Evolutionary conservation across 106 monocot species (phyloP).

Genomic region (Dendrobium huoshanense): DNA sequence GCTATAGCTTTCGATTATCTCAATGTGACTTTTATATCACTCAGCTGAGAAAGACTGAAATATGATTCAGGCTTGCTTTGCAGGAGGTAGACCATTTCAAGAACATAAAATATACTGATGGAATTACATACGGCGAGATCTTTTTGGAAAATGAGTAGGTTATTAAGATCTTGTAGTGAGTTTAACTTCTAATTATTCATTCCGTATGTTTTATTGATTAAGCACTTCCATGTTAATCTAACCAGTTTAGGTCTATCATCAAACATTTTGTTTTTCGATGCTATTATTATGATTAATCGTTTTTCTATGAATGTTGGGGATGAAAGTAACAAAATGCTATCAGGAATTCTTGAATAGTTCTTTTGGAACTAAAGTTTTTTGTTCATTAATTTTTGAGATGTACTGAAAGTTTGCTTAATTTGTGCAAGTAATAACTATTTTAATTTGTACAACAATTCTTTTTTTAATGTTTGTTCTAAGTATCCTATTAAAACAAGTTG

Average conservation of each 20-base stretch:
- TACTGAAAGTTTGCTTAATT: background rate
- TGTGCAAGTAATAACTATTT: background rate
- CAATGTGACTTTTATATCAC: background rate
- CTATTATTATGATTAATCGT: background rate
- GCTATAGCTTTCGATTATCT: background rate
- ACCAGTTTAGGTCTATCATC: background rate
- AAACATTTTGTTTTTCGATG: background rate
- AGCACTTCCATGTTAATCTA: background rate
- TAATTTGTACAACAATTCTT: background rate
- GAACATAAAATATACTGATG: slow-evolving; percentile 85
- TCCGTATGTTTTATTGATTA: background rate
- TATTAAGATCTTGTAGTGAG: background rate
- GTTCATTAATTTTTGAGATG: background rate
- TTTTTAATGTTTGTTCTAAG: background rate
- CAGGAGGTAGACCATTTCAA: slow-evolving; percentile 99
- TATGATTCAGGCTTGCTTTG: slow-evolving; percentile 34
- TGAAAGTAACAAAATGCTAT: background rate
- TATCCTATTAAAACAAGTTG: too few relatives aligned
- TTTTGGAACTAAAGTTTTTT: background rate
- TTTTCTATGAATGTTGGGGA: background rate
- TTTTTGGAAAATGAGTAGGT: slow-evolving; percentile 93
- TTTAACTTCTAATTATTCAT: background rate
- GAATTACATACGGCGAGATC: slow-evolving; percentile 94
- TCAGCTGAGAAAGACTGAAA: slow-evolving; percentile 21
- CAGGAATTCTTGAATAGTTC: background rate